These are phyloP conservation scores for Clohesyomyces aquaticus DNA, from an alignment of 495 filamentous ascomycete genomes.

Conservation along the genomic window DNA sequence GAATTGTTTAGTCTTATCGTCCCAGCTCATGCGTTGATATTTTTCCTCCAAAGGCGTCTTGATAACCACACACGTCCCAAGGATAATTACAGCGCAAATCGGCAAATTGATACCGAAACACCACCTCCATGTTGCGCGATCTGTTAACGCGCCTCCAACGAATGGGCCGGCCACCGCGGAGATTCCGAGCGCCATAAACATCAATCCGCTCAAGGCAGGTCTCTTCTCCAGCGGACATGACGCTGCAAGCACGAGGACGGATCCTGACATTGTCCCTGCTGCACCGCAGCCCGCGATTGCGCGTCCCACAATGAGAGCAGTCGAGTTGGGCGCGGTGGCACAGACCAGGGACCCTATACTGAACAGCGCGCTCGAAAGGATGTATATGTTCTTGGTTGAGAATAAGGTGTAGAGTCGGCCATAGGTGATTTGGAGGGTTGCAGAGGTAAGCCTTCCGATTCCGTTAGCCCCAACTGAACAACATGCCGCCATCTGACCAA, in stretches of 20 bases:
- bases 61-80: conserved; percentile 60
- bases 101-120: conserved; percentile 76
- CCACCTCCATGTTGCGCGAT: conserved; percentile 66
- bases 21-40: conserved; percentile 4
- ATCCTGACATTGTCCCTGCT: conserved; percentile 23
- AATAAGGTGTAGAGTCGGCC: conserved; percentile 57
- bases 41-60: conserved; percentile 49
- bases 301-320: conserved; percentile 53
- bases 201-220: conserved; percentile 52
- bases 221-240: conserved; percentile 16
- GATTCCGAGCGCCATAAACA: conserved; percentile 78
- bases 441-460: conserved; percentile 50
- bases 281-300: conserved; percentile 49
- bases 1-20: conserved; percentile 60
- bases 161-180: conserved; percentile 66
- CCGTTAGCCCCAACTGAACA: neutral
- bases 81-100: conserved; percentile 57
- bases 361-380: conserved; percentile 46
- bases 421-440: conserved; percentile 57
- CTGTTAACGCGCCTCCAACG: conserved; percentile 68
- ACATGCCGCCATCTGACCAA: no score
- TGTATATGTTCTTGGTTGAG: conserved; percentile 18
- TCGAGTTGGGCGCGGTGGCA: conserved; percentile 50
- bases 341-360: conserved; percentile 53
- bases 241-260: conserved; percentile 17